phyloP scores from a whole-genome alignment of 2,329 filamentous ascomycete species.

The Periglandula ipomoeae region DNA sequence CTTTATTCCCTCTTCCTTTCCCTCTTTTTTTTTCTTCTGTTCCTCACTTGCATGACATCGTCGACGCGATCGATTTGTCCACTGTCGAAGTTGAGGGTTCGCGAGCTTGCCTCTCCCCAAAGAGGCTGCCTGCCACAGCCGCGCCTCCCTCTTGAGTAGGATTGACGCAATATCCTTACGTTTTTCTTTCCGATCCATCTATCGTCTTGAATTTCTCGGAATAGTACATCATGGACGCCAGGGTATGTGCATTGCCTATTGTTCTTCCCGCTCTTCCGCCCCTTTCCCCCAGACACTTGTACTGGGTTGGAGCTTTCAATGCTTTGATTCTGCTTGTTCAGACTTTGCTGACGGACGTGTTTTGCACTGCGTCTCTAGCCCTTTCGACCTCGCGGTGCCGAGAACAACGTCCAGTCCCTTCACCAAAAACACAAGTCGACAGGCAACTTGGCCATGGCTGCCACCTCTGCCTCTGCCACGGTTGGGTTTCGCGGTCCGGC shows the following conservation, averaged over 20 bases:
- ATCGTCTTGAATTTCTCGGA: neutral
- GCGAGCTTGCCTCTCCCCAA: conserved; percentile 4
- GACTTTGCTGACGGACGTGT: conserved; percentile 1
- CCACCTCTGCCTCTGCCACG: conserved; percentile 11
- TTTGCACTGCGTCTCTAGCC: conserved; percentile 20
- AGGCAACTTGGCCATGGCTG: conserved; percentile 39
- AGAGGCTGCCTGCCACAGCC: conserved; percentile 1
- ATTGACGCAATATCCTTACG: conserved; percentile 1
- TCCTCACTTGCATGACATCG: conserved; percentile 1
- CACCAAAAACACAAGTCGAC: conserved; percentile 80
- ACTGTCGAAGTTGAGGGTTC: conserved; percentile 1
- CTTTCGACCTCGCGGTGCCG: conserved; percentile 37
- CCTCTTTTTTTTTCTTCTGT: neutral
- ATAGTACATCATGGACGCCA: conserved; percentile 7
- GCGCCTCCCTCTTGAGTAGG: conserved; percentile 4
- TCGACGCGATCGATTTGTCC: conserved; percentile 3
- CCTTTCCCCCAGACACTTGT: neutral
- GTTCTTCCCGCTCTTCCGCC: neutral
- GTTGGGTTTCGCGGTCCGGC: conserved; percentile 34
- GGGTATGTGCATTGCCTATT: conserved; percentile 2
- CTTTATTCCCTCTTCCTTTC: neutral
- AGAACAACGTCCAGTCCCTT: conserved; percentile 45
- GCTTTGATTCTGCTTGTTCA: neutral
- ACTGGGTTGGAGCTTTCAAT: neutral
- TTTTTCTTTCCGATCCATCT: neutral